Evolutionary conservation across 257 asterid species (phyloP).

Genomic region (Lantana camara): DNA sequence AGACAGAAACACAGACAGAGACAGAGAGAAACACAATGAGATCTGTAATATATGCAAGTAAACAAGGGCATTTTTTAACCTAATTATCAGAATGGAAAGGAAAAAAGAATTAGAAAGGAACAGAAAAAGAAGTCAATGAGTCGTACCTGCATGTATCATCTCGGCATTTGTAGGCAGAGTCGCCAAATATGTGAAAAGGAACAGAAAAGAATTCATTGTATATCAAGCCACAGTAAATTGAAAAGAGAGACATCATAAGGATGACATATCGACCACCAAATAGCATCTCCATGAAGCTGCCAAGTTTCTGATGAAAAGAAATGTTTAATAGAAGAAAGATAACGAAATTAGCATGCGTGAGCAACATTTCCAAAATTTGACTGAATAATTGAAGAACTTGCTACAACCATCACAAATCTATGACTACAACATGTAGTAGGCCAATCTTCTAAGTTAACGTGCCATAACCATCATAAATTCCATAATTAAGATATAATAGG

Average conservation of each 20-base stretch:
- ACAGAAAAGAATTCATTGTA: slow-evolving; percentile 96
- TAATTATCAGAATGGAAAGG: slow-evolving; percentile 8
- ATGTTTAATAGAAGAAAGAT: slow-evolving; percentile 12
- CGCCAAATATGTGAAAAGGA: slow-evolving; percentile 90
- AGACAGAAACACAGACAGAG: slow-evolving; percentile 32
- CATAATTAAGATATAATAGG: slow-evolving; percentile 8
- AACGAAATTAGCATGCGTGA: slow-evolving; percentile 14
- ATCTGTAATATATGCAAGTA: slow-evolving; percentile 10
- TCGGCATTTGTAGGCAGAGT: slow-evolving; percentile 87
- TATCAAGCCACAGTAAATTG: slow-evolving; percentile 89
- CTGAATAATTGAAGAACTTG: neutral
- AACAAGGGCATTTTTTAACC: neutral
- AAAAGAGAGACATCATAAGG: slow-evolving; percentile 87
- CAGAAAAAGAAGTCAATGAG: slow-evolving; percentile 15
- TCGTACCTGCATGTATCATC: slow-evolving; percentile 83
- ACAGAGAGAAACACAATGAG: slow-evolving; percentile 26
- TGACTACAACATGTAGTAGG: too few relatives aligned
- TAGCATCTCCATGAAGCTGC: slow-evolving; percentile 97
- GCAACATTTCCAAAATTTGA: slow-evolving; percentile 9
- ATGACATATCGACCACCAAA: slow-evolving; percentile 87
- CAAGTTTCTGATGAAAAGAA: slow-evolving; percentile 72
- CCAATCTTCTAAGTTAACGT: neutral
- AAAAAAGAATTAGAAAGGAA: slow-evolving; percentile 9
- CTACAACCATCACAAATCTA: too few relatives aligned
- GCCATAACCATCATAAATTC: slow-evolving; percentile 8